Percentiles rank a stretch among this genome's conserved stretches.
phyloP scores from a whole-genome alignment of 2,329 filamentous ascomycete genomes.

The Sporothrix protearum region DNA sequence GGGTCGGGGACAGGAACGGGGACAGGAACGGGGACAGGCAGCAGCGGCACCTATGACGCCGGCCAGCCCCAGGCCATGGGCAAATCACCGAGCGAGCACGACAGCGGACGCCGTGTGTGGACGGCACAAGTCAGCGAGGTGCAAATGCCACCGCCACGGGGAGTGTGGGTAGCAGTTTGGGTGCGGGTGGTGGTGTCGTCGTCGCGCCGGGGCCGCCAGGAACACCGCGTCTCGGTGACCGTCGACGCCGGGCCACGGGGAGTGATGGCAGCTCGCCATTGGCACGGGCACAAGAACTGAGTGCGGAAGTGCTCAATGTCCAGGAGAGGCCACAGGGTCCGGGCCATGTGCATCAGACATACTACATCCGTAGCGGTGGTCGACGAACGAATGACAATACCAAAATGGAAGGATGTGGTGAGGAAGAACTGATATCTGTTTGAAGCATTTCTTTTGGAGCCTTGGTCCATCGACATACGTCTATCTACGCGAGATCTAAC shows the following conservation, averaged over 20 bases:
- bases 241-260: slow-evolving; percentile 15
- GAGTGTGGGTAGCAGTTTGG: neutral
- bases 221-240: neutral
- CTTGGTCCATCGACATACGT: neutral
- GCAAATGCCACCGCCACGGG: slow-evolving; percentile 26
- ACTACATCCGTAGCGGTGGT: slow-evolving; percentile 23
- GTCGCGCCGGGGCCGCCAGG: neutral
- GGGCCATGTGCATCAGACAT: slow-evolving; percentile 20
- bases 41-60: slow-evolving; percentile 21
- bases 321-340: neutral
- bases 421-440: neutral
- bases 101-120: slow-evolving; percentile 31
- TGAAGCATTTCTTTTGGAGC: neutral
- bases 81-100: slow-evolving; percentile 30
- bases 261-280: neutral
- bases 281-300: slow-evolving; percentile 22
- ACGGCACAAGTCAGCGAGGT: slow-evolving; percentile 37
- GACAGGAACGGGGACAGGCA: slow-evolving; percentile 17
- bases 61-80: neutral
- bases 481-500: neutral
- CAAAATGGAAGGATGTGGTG: neutral
- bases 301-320: neutral
- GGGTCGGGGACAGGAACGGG: neutral
- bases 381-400: too few relatives aligned
- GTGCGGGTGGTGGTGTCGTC: neutral